Base-by-base conservation (phyloP, 164 flowering plant species). In the Liquidambar formosana region DNA sequence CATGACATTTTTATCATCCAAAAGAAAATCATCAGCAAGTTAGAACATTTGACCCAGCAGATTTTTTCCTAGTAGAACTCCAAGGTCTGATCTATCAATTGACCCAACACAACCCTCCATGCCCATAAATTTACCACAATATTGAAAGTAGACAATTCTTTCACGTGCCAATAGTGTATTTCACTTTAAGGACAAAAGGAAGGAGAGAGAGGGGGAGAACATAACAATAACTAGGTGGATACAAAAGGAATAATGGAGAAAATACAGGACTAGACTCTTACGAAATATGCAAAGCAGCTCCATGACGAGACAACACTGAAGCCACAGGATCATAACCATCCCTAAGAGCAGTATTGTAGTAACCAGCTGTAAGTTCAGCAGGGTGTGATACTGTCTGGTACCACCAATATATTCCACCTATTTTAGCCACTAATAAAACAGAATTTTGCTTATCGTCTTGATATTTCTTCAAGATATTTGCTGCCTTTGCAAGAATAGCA, bases 331-430 rank as follows among this genome's bases (percentile, higher is more conserved):
- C 84, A 75, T 86, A 86, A 15, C 89, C 89, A 77, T 86, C 86
- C 64, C 84, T 73, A 9, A 72, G 41, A 73, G 81, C 77, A 52
- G 87, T 83, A 70, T 86, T 86, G 70, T 84, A 86, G 73, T 86
- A 86, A 57, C 87, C 89, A 68, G 87, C 84, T 19, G 89, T 84
- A 53, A 86, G 84, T 70, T 86, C 89, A 38, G 89, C 86, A 33
- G 89, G 84, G 63, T 86, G 89, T 26, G 89, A 80, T 13, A 65
- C 63, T 64, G 87, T 77, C 70, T 70, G 78, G 74, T 80, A 86
- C 83, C 83, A 81, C 89, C 89, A 83, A 68, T 83, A 81, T 60
- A 85, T 79, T 51, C 81, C 81, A 71, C 82, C 89, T 80, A 85
- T 78, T 67, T 83, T 85, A 71, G 88, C 85, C 65, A 83, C 88